These are phyloP conservation scores for Tolypocladium ovalisporum DNA, from an alignment of 2,329 filamentous ascomycete species.

Conservation along the genomic window DNA sequence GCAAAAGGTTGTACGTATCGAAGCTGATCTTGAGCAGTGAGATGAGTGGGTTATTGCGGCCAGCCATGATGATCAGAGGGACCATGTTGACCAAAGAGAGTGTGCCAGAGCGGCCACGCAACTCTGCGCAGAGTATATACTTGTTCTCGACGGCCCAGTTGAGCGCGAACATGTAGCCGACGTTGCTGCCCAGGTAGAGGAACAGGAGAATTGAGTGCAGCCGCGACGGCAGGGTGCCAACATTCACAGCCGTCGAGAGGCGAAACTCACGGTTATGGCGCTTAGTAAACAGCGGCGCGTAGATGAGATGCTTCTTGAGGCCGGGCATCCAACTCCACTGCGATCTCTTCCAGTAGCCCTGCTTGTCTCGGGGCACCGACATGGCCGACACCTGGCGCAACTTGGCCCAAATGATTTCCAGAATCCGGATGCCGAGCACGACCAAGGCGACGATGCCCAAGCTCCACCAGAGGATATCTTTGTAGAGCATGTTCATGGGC, in stretches of 20 bases:
- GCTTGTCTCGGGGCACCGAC: slow-evolving; percentile 37
- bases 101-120: slow-evolving; percentile 76
- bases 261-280: slow-evolving; percentile 58
- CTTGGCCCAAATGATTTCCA: slow-evolving; percentile 43
- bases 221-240: slow-evolving; percentile 54
- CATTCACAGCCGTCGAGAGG: slow-evolving; percentile 47
- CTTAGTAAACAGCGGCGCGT: slow-evolving; percentile 53
- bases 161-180: slow-evolving; percentile 51
- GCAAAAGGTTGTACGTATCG: slow-evolving; percentile 79
- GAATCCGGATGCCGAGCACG: slow-evolving; percentile 41
- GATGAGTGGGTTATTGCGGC: slow-evolving; percentile 90
- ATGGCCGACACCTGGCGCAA: slow-evolving; percentile 50
- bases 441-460: slow-evolving; percentile 44
- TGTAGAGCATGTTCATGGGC: slow-evolving; percentile 43
- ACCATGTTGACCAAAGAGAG: slow-evolving; percentile 86
- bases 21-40: slow-evolving; percentile 75
- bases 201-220: slow-evolving; percentile 48
- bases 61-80: slow-evolving; percentile 76
- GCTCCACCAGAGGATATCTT: slow-evolving; percentile 48
- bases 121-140: slow-evolving; percentile 62
- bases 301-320: slow-evolving; percentile 48
- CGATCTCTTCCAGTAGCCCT: slow-evolving; percentile 47
- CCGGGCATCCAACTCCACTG: slow-evolving; percentile 51
- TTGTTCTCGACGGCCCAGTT: slow-evolving; percentile 47
- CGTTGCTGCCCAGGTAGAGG: slow-evolving; percentile 48